These are phyloP conservation scores for Colletotrichum brevisporum DNA, from an alignment of 2,329 filamentous ascomycete species.

Conservation along the genomic window DNA sequence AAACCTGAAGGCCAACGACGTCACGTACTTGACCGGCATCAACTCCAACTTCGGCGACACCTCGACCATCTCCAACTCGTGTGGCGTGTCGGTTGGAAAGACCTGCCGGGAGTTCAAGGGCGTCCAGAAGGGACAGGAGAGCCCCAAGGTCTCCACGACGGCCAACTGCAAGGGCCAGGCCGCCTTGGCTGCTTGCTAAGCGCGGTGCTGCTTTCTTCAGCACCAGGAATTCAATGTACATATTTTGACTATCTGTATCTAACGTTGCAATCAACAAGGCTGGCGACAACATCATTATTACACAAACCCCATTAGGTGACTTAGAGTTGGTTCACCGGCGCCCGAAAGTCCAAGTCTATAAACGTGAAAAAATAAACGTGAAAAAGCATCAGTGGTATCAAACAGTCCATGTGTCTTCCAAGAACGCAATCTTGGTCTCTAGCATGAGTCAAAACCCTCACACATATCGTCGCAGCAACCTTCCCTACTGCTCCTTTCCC, in stretches of 20 bases:
- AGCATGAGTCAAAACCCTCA: not conserved
- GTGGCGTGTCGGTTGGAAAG: conserved; percentile 23
- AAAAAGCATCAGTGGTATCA: no score
- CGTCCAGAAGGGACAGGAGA: conserved; percentile 26
- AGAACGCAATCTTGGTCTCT: no score
- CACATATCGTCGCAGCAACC: fast-evolving
- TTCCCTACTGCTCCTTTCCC: not conserved
- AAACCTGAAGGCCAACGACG: conserved; percentile 10
- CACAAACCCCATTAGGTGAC: no score
- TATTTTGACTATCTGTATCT: no score
- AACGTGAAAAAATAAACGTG: no score
- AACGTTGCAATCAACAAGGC: no score
- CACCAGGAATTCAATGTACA: no score
- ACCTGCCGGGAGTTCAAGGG: conserved; percentile 39
- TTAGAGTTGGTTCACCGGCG: no score
- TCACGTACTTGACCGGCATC: conserved; percentile 54
- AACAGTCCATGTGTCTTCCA: no score
- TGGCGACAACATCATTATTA: no score
- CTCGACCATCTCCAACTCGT: conserved; percentile 39
- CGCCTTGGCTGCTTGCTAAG: conserved; percentile 12
- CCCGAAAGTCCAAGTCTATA: no score
- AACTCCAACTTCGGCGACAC: conserved; percentile 54
- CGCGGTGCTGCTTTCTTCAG: no score
- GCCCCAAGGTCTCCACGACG: conserved; percentile 30
- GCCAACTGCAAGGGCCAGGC: conserved; percentile 31